Conservation (phyloP, 805 yeast genomes). For the Nakazawaea sp. region DNA sequence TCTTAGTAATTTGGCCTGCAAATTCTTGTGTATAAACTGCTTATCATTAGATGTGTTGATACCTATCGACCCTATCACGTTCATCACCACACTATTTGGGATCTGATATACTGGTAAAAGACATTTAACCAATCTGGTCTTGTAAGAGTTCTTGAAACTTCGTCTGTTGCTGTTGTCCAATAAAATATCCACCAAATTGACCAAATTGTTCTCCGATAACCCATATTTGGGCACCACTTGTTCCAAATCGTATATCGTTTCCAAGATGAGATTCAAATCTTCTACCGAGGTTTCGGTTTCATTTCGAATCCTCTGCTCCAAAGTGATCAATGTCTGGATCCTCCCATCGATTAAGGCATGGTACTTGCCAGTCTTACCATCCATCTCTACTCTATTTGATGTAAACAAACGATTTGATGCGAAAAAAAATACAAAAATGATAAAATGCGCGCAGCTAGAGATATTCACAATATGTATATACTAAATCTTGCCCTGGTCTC, state of each 20-base stretch:
- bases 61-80: slow-evolving; percentile 6
- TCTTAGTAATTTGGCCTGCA: slow-evolving; percentile 5
- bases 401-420: neutral
- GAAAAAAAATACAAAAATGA: neutral
- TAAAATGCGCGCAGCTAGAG: no score
- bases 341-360: neutral
- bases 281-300: neutral
- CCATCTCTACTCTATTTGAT: neutral
- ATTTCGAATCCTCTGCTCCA: neutral
- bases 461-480: neutral
- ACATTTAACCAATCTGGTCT: neutral
- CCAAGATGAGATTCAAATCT: neutral
- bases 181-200: slow-evolving; percentile 1
- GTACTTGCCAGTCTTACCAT: neutral
- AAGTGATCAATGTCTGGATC: neutral
- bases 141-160: slow-evolving; percentile 1
- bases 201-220: neutral
- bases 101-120: slow-evolving; percentile 6
- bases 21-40: slow-evolving; percentile 5
- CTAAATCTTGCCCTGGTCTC: slow-evolving; percentile 3
- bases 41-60: neutral
- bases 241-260: slow-evolving; percentile 2
- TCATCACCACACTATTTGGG: slow-evolving; percentile 2
- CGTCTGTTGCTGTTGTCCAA: neutral
- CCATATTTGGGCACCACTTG: slow-evolving; percentile 5